Percentiles rank a stretch among this genome's conserved stretches.
Conservation (phyloP, 768 basidiomycete genomes). For the Sporobolomyces phaffii region DNA sequence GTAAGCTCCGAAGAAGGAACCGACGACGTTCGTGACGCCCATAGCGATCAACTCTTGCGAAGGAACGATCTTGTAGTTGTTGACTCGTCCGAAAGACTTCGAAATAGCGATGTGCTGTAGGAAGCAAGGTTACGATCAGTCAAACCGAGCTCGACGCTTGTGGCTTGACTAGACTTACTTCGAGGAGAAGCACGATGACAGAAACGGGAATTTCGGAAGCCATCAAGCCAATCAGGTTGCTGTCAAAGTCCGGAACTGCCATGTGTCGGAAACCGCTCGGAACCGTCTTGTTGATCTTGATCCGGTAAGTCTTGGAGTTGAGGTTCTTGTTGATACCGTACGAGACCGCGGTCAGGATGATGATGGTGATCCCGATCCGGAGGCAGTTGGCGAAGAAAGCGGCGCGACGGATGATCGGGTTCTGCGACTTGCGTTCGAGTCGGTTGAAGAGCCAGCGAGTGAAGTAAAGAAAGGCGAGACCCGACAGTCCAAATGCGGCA, state of each 20-base stretch:
- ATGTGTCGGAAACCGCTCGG: constrained; percentile 64
- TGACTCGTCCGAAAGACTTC: constrained; percentile 83
- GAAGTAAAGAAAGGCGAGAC: constrained; percentile 53
- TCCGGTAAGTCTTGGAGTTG: constrained; percentile 57
- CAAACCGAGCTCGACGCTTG: constrained; percentile 13
- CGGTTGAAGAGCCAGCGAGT: constrained; percentile 59
- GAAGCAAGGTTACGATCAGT: not conserved
- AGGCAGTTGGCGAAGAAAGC: constrained; percentile 63
- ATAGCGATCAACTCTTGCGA: constrained; percentile 95
- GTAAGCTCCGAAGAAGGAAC: constrained; percentile 85
- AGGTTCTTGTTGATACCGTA: constrained; percentile 66
- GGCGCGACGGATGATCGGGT: constrained; percentile 58
- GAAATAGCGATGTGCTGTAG: constrained; percentile 80
- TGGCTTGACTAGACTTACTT: not conserved
- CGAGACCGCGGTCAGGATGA: constrained; percentile 72
- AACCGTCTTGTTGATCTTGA: constrained; percentile 69
- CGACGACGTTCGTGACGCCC: constrained; percentile 65
- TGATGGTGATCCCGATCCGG: constrained; percentile 54
- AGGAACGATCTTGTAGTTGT: constrained; percentile 78
- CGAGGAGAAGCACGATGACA: constrained; percentile 61
- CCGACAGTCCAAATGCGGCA: constrained; percentile 70
- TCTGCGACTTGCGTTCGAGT: constrained; percentile 54
- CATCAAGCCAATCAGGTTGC: constrained; percentile 45
- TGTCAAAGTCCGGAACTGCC: constrained; percentile 52
- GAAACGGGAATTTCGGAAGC: constrained; percentile 71